These are phyloP conservation scores for Nitzschia inconspicua DNA, from an alignment of 108 stramenopile genomes.

Conservation along the genomic window DNA sequence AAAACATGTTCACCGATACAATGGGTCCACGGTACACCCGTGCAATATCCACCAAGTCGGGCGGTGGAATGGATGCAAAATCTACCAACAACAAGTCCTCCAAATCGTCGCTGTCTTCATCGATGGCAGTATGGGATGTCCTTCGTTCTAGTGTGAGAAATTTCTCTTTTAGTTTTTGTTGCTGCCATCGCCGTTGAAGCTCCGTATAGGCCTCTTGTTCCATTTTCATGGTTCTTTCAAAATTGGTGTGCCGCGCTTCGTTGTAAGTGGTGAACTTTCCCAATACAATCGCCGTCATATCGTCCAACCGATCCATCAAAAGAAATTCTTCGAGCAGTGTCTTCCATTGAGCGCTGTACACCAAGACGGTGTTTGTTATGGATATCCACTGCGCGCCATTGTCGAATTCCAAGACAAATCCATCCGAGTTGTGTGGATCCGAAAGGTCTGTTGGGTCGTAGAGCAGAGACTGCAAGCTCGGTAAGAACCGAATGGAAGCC, in stretches of 20 bases:
- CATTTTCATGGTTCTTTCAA: slow-evolving; percentile 18
- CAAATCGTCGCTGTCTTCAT: neutral
- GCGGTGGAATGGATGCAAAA: slow-evolving; percentile 19
- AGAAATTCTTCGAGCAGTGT: slow-evolving; percentile 8
- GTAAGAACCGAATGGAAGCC: neutral
- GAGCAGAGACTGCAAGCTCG: neutral
- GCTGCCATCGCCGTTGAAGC: neutral
- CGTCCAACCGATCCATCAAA: neutral
- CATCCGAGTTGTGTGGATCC: neutral
- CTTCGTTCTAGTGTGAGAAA: too few relatives aligned
- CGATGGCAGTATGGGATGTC: too few relatives aligned
- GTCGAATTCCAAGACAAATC: slow-evolving; percentile 9
- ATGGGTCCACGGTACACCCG: slow-evolving; percentile 12
- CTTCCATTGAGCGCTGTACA: slow-evolving; percentile 14
- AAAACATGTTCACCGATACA: slow-evolving; percentile 24
- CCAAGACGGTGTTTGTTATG: slow-evolving; percentile 21
- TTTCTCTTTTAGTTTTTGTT: neutral
- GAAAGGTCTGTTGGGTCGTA: neutral
- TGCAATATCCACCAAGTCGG: slow-evolving; percentile 9
- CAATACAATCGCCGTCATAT: slow-evolving; percentile 21
- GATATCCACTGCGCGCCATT: slow-evolving; percentile 21
- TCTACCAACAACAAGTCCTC: neutral
- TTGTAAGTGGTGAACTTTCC: slow-evolving; percentile 22
- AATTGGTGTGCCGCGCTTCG: slow-evolving; percentile 16
- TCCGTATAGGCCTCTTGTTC: slow-evolving; percentile 6